Conservation (phyloP, 2,329 filamentous ascomycete genomes). For the Penicillium griseofulvum region DNA sequence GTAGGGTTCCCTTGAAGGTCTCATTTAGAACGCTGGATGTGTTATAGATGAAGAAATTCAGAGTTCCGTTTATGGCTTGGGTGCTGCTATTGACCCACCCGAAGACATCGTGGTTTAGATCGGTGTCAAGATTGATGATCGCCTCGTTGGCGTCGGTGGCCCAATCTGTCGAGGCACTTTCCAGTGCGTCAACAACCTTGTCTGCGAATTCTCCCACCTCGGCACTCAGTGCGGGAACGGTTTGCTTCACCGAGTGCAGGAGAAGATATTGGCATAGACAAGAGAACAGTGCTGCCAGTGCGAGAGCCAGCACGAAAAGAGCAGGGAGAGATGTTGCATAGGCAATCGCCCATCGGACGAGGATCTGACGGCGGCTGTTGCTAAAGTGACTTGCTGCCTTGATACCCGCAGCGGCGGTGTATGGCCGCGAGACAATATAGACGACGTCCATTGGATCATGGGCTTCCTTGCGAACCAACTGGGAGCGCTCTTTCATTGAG, state of each 20-base stretch:
- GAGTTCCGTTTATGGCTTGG: slow-evolving; percentile 75
- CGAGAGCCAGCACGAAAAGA: slow-evolving; percentile 81
- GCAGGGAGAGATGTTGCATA: slow-evolving; percentile 84
- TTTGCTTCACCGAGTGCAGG: slow-evolving; percentile 68
- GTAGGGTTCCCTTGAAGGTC: slow-evolving; percentile 78
- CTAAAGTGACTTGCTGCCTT: slow-evolving; percentile 63
- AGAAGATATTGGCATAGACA: slow-evolving; percentile 80
- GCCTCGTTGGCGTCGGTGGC: slow-evolving; percentile 71
- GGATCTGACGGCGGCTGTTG: slow-evolving; percentile 63
- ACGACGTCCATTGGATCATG: slow-evolving; percentile 83
- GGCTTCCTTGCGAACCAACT: slow-evolving; percentile 62
- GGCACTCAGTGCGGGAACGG: slow-evolving; percentile 70
- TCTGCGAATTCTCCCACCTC: slow-evolving; percentile 78
- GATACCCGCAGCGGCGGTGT: slow-evolving; percentile 70
- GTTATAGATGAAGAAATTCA: slow-evolving; percentile 76
- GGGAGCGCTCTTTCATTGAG: slow-evolving; percentile 66
- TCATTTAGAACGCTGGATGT: slow-evolving; percentile 71
- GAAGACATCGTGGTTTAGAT: slow-evolving; percentile 81
- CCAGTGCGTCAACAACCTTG: slow-evolving; percentile 69
- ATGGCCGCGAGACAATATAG: slow-evolving; percentile 80
- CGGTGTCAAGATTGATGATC: slow-evolving; percentile 61
- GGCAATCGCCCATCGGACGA: slow-evolving; percentile 78
- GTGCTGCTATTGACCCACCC: slow-evolving; percentile 86
- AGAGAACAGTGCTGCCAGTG: slow-evolving; percentile 74
- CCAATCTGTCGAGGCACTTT: slow-evolving; percentile 74